These are phyloP conservation scores for Picea mariana DNA, from an alignment of 83 land plant genomes.

Conservation along the genomic window DNA sequence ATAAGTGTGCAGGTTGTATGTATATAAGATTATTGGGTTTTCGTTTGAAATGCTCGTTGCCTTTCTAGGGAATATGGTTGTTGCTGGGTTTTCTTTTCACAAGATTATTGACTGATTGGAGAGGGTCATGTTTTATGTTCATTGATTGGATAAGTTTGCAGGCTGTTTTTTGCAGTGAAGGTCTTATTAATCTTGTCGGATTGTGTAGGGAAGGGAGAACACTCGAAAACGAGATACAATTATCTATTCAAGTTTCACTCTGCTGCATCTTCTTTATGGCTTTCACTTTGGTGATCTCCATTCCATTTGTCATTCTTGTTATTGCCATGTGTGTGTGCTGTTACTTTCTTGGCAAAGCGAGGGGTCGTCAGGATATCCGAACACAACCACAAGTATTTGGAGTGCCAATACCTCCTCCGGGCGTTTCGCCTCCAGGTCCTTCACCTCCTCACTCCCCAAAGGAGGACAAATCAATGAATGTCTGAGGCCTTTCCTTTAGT, in stretches of 20 bases:
- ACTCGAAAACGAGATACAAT: not conserved
- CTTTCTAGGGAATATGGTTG: not conserved
- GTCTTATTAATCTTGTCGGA: not conserved
- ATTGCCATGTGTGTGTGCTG: slow-evolving; percentile 13
- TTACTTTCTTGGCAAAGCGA: slow-evolving; percentile 13
- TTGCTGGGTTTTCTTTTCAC: too few relatives aligned
- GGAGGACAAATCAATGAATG: slow-evolving; percentile 4
- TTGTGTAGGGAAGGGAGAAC: not conserved
- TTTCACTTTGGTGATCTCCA: slow-evolving; percentile 2
- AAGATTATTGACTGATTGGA: too few relatives aligned
- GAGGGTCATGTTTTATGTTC: not conserved
- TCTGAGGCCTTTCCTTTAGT: not conserved
- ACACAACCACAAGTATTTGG: slow-evolving; percentile 13
- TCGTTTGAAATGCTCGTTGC: not conserved
- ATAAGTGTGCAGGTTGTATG: not conserved
- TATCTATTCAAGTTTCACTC: not conserved
- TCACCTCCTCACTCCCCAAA: slow-evolving; percentile 8
- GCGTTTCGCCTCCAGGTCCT: slow-evolving; percentile 9
- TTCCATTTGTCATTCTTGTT: slow-evolving; percentile 7
- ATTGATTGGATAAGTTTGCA: not conserved
- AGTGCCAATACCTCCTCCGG: slow-evolving; percentile 1
- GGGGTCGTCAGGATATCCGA: slow-evolving; percentile 11
- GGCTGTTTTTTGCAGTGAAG: not conserved
- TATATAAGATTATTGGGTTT: not conserved
- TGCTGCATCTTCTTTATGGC: not conserved